These are phyloP conservation scores for Excoecaria agallocha DNA, from an alignment of 345 rosid genomes.

Conservation along the genomic window DNA sequence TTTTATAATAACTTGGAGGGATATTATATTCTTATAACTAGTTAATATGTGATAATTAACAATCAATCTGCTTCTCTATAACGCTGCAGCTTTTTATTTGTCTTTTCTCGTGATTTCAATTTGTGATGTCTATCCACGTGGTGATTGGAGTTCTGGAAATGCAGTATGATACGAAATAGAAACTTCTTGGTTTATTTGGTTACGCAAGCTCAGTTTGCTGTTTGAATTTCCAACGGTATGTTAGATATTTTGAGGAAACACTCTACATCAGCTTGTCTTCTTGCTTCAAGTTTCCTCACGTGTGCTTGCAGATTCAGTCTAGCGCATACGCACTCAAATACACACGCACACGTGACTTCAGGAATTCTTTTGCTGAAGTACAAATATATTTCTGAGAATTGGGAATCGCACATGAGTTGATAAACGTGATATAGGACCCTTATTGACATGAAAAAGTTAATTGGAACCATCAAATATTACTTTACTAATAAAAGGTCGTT, in stretches of 20 bases:
- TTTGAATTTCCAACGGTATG: background rate
- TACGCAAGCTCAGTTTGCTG: background rate
- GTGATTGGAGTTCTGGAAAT: background rate
- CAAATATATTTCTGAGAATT: too few relatives aligned
- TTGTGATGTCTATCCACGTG: background rate
- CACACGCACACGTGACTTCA: too few relatives aligned
- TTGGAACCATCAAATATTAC: too few relatives aligned
- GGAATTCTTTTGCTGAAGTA: too few relatives aligned
- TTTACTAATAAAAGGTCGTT: too few relatives aligned
- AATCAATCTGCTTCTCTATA: background rate
- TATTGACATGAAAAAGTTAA: too few relatives aligned
- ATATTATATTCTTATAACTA: too few relatives aligned
- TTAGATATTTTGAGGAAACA: background rate
- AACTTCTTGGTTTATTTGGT: background rate
- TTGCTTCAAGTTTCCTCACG: background rate
- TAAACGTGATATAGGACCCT: too few relatives aligned
- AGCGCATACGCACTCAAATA: too few relatives aligned
- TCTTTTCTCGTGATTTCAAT: background rate
- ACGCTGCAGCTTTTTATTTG: background rate
- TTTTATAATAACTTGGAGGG: too few relatives aligned
- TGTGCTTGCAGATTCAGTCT: background rate
- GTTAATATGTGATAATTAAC: too few relatives aligned
- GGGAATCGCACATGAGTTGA: too few relatives aligned
- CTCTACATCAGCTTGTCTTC: background rate
- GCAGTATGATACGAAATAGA: background rate